A percentile compares a stretch with the other conserved stretches of the same genome.
phyloP scores from a whole-genome alignment of 2,329 filamentous ascomycete genomes.

The Trichoderma sp. region DNA sequence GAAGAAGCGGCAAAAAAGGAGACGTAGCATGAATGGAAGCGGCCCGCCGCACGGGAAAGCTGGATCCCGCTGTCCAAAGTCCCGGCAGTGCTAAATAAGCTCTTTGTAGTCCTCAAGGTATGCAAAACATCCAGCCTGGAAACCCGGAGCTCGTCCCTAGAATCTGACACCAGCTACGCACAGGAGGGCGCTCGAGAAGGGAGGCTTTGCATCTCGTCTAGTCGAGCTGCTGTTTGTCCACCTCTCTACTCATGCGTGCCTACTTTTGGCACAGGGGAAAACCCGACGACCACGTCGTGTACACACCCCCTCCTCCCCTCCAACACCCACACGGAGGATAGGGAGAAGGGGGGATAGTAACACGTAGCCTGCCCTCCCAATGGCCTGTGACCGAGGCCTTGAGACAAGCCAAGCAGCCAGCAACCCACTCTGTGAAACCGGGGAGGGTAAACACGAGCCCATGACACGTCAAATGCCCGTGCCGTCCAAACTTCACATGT shows the following conservation, averaged over 20 bases:
- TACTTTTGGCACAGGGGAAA: not conserved
- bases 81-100: not conserved
- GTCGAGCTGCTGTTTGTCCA: not conserved
- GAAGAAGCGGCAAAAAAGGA: not conserved
- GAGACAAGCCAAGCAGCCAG: not conserved
- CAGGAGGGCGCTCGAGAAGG: not conserved
- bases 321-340: not conserved
- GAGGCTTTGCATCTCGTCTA: not conserved
- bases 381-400: not conserved
- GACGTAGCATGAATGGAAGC: not conserved
- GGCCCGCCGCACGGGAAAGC: not conserved
- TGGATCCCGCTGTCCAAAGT: not conserved
- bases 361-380: not conserved
- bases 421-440: not conserved
- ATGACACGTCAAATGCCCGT: not conserved
- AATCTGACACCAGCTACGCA: not conserved
- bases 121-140: not conserved
- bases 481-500: not conserved
- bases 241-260: not conserved
- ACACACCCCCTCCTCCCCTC: not conserved
- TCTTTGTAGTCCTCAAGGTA: not conserved
- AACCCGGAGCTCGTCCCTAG: not conserved
- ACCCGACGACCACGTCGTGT: not conserved
- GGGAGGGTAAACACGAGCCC: not conserved
- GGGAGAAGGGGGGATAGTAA: not conserved